Percentiles rank a stretch among this genome's conserved stretches.
phyloP scores from a whole-genome alignment of 441 rosid species.

The Bocquillonia castaneifolia region DNA sequence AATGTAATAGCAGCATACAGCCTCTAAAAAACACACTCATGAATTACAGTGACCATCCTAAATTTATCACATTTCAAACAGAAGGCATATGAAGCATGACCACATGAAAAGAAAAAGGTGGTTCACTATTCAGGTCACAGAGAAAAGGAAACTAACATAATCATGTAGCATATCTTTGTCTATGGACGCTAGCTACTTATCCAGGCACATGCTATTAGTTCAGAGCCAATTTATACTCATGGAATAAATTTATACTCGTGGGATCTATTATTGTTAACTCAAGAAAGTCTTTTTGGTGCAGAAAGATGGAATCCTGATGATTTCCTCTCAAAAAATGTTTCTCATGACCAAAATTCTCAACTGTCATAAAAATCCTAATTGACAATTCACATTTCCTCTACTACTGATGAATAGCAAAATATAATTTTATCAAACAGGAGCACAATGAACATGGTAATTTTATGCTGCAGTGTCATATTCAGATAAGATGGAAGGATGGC shows the following conservation, averaged over 20 bases:
- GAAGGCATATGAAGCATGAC: not conserved
- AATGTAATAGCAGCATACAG: not conserved
- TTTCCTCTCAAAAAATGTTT: not conserved
- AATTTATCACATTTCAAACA: not conserved
- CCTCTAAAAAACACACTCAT: not conserved
- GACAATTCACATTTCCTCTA: not conserved
- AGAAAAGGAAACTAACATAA: not conserved
- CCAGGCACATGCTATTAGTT: not conserved
- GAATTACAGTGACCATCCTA: not conserved
- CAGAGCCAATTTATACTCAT: not conserved
- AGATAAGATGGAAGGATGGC: slow-evolving; percentile 8
- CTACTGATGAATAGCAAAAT: not conserved
- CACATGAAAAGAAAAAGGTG: not conserved
- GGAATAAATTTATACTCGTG: no score
- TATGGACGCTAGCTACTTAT: not conserved
- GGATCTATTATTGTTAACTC: not conserved
- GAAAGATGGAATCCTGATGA: not conserved
- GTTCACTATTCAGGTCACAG: not conserved
- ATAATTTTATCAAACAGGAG: not conserved
- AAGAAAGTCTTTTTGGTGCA: not conserved
- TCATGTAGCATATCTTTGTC: not conserved
- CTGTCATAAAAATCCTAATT: not conserved
- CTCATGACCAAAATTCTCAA: not conserved
- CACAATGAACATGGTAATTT: not conserved
- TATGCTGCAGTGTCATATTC: not conserved